A percentile compares a stretch with the other conserved stretches of the same genome.
These are phyloP conservation scores for Ramaria sp. DNA, from an alignment of 768 basidiomycete genomes.

Conservation along the genomic window DNA sequence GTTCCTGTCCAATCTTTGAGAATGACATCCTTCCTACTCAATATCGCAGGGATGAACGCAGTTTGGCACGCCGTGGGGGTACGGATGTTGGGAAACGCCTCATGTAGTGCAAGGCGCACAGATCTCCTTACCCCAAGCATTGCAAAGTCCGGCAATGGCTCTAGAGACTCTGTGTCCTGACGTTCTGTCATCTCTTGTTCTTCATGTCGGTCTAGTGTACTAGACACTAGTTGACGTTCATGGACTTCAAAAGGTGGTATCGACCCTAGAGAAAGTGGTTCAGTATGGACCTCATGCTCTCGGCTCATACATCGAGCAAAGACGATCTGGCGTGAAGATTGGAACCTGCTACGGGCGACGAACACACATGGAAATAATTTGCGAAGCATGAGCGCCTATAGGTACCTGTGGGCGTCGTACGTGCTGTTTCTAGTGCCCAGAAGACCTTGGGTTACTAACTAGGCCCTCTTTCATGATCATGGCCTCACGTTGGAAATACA, in stretches of 20 bases:
- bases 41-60: slow-evolving; percentile 50
- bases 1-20: slow-evolving; percentile 65
- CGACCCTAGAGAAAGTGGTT: background rate
- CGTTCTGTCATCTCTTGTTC: background rate
- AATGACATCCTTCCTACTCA: slow-evolving; percentile 46
- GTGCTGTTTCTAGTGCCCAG: too few relatives aligned
- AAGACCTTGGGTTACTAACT: too few relatives aligned
- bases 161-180: background rate
- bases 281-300: background rate
- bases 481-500: too few relatives aligned
- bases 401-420: background rate
- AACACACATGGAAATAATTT: slow-evolving; percentile 1
- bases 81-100: slow-evolving; percentile 52
- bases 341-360: background rate
- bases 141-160: slow-evolving; percentile 8
- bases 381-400: background rate
- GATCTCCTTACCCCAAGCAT: slow-evolving; percentile 40
- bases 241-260: background rate
- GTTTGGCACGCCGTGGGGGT: slow-evolving; percentile 50
- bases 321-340: background rate
- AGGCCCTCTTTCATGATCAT: too few relatives aligned
- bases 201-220: background rate
- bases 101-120: slow-evolving; percentile 38
- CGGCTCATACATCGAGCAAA: background rate
- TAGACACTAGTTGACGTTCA: background rate